phyloP scores from a whole-genome alignment of 139 green algal genomes.

The Pedinophyceae sp. region DNA sequence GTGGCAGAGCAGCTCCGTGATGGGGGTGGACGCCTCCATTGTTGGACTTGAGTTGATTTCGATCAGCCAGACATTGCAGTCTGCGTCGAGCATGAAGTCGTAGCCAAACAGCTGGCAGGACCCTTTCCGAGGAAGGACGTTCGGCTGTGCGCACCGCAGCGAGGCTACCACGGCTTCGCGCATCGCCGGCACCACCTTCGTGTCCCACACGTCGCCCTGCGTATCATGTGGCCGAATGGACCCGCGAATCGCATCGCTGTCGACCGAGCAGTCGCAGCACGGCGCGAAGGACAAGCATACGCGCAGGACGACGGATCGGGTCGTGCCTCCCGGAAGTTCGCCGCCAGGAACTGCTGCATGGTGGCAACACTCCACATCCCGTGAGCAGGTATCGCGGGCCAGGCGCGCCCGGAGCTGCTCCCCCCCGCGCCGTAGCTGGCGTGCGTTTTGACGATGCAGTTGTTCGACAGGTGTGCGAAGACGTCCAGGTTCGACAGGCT shows the following conservation, averaged over 20 bases:
- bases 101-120: constrained; percentile 8
- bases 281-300: too few relatives aligned
- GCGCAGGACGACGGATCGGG: too few relatives aligned
- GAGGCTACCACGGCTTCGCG: neutral
- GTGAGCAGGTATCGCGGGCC: neutral
- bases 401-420: neutral
- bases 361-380: neutral
- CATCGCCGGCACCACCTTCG: constrained; percentile 3
- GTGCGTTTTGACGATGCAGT: constrained; percentile 9
- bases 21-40: constrained; percentile 4
- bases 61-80: constrained; percentile 7
- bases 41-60: constrained; percentile 10
- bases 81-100: constrained; percentile 9
- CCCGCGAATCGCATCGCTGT: too few relatives aligned
- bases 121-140: constrained; percentile 1
- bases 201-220: neutral
- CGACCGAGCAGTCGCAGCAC: too few relatives aligned
- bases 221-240: too few relatives aligned
- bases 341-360: neutral
- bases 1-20: neutral
- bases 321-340: neutral
- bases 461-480: constrained; percentile 12
- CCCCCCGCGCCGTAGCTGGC: neutral
- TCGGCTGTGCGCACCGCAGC: neutral
- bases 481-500: constrained; percentile 6